phyloP scores from a whole-genome alignment of 2,329 filamentous ascomycete genomes.

The Pestalotiopsis sp. region DNA sequence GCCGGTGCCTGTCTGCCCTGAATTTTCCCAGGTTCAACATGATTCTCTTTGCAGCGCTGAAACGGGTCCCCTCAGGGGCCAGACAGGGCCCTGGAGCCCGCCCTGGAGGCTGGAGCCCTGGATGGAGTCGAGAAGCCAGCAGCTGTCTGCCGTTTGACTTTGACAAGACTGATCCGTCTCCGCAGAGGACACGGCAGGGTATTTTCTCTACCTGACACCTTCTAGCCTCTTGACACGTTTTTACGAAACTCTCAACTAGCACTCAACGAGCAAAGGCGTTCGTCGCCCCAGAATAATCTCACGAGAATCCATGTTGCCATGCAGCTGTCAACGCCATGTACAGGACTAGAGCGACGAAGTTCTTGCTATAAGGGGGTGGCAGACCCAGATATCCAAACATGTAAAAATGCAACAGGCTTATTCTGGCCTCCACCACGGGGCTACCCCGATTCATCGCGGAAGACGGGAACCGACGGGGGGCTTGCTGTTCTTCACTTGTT shows the following conservation, averaged over 20 bases:
- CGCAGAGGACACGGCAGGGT: not conserved
- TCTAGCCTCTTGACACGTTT: conserved; percentile 2
- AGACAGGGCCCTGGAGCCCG: not conserved
- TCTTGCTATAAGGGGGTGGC: not conserved
- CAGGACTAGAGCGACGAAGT: not conserved
- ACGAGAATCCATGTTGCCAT: conserved; percentile 3
- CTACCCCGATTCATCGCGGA: not conserved
- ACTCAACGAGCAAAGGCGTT: not conserved
- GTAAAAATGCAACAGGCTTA: not conserved
- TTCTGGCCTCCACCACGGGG: not conserved
- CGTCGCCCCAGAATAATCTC: not conserved
- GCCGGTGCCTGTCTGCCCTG: not conserved
- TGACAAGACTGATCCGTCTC: not conserved
- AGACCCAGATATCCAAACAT: not conserved
- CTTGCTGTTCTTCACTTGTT: not conserved
- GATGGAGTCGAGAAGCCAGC: not conserved
- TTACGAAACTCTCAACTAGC: not conserved
- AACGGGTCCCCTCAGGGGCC: not conserved
- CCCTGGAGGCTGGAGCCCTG: too few species aligned
- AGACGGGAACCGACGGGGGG: conserved; percentile 3
- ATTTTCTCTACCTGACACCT: conserved; percentile 3
- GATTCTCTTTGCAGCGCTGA: not conserved
- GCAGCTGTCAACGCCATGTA: conserved; percentile 2
- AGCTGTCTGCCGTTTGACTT: not conserved
- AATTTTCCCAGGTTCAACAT: not conserved